These are phyloP conservation scores for Aspergillus caelatus DNA, from an alignment of 2,329 filamentous ascomycete genomes.

Conservation along the genomic window DNA sequence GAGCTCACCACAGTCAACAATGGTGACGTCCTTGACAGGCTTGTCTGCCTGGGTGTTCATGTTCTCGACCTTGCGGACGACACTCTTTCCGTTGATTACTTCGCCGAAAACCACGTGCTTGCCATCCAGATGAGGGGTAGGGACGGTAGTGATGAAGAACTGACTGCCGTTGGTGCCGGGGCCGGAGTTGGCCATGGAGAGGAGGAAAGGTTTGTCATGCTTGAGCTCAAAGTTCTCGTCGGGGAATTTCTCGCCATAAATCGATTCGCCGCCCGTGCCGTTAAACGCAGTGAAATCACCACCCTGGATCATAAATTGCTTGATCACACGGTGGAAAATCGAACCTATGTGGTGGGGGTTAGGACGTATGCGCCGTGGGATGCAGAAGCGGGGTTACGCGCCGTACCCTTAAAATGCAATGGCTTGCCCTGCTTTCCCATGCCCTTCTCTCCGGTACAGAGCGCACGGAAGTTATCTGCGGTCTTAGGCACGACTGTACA, in stretches of 20 bases:
- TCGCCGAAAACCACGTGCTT: slow-evolving; percentile 99
- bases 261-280: slow-evolving; percentile 93
- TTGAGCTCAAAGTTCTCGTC: slow-evolving; percentile 94
- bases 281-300: slow-evolving; percentile 96
- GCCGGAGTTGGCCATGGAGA: slow-evolving; percentile 98
- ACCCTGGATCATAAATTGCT: slow-evolving; percentile 98
- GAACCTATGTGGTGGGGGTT: slow-evolving; percentile 58
- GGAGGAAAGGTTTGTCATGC: slow-evolving; percentile 88
- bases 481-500: slow-evolving; percentile 83
- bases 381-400: slow-evolving; percentile 9
- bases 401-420: slow-evolving; percentile 78
- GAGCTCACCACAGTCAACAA: slow-evolving; percentile 85
- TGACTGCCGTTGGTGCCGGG: slow-evolving; percentile 95
- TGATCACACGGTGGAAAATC: slow-evolving; percentile 94
- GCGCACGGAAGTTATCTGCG: slow-evolving; percentile 90
- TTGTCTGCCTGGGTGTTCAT: slow-evolving; percentile 77
- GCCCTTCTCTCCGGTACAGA: slow-evolving; percentile 96
- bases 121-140: slow-evolving; percentile 90
- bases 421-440: slow-evolving; percentile 77
- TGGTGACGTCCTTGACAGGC: slow-evolving; percentile 71
- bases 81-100: slow-evolving; percentile 87
- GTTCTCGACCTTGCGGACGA: slow-evolving; percentile 89
- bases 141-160: slow-evolving; percentile 96
- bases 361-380: slow-evolving; percentile 1
- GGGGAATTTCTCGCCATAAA: slow-evolving; percentile 96